These are phyloP conservation scores for Calvatia gigantea DNA, from an alignment of 768 basidiomycete genomes.

Conservation along the genomic window DNA sequence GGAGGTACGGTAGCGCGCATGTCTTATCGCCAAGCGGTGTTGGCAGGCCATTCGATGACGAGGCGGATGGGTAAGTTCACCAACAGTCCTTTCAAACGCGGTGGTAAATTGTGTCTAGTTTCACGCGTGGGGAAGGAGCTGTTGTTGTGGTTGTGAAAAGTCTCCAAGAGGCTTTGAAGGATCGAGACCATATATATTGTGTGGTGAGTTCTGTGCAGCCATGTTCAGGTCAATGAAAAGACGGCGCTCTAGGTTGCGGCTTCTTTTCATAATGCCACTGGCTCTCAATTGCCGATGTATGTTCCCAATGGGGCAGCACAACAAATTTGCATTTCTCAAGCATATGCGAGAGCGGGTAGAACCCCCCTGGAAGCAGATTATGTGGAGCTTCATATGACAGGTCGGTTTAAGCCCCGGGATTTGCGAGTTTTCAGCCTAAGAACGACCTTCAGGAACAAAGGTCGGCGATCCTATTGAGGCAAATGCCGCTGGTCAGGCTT, in stretches of 20 bases:
- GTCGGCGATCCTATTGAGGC: conserved; percentile 49
- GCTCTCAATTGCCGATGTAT: conserved; percentile 31
- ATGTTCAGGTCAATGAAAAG: not conserved
- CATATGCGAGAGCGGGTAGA: conserved; percentile 27
- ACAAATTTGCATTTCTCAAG: conserved; percentile 31
- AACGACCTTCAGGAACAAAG: conserved; percentile 28
- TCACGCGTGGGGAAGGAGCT: conserved; percentile 35
- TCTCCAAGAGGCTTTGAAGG: conserved; percentile 31
- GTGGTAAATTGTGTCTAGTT: conserved; percentile 21
- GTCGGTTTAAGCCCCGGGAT: conserved; percentile 13
- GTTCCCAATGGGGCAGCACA: conserved; percentile 36
- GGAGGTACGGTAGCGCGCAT: conserved; percentile 32
- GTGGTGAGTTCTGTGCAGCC: conserved; percentile 22
- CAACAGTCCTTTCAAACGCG: not conserved
- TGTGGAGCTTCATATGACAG: conserved; percentile 50
- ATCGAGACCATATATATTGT: conserved; percentile 38
- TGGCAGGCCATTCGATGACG: conserved; percentile 42
- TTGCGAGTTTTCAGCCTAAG: not conserved
- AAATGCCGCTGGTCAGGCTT: conserved; percentile 41
- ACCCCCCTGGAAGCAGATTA: conserved; percentile 40
- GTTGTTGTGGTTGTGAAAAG: conserved; percentile 38
- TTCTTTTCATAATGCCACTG: conserved; percentile 34
- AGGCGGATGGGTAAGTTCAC: conserved; percentile 36
- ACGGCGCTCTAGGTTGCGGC: conserved; percentile 31
- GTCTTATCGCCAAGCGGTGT: conserved; percentile 37